These are phyloP conservation scores for Aspergillus aculeatus DNA, from an alignment of 2,329 filamentous ascomycete species.

Conservation along the genomic window DNA sequence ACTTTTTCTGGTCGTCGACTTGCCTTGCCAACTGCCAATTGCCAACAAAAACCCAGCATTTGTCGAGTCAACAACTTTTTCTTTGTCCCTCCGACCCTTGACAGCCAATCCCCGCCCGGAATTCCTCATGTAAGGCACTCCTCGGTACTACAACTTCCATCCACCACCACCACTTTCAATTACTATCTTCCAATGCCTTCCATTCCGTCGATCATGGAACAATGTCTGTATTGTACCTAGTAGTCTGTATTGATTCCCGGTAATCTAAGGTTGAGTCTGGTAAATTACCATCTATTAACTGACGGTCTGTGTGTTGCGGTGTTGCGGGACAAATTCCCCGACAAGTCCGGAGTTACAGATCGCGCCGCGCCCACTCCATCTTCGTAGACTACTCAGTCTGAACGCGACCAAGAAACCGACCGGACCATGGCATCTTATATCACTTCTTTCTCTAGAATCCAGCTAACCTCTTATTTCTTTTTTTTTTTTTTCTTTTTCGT, in stretches of 20 bases:
- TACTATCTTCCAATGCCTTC: neutral
- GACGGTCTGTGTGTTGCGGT: neutral
- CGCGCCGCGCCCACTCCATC: neutral
- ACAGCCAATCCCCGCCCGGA: too few relatives aligned
- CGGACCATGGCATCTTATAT: neutral
- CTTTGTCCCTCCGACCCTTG: too few relatives aligned
- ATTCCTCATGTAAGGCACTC: neutral
- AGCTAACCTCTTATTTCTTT: too few relatives aligned
- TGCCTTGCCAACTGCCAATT: neutral
- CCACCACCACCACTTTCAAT: too few relatives aligned
- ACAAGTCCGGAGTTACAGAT: neutral
- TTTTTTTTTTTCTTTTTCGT: too few relatives aligned
- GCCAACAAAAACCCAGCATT: neutral
- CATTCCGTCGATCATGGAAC: neutral
- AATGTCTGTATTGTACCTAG: too few relatives aligned
- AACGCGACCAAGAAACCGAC: neutral
- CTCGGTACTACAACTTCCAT: too few relatives aligned
- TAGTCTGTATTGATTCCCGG: too few relatives aligned
- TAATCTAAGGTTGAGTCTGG: too few relatives aligned
- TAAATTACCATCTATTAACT: too few relatives aligned
- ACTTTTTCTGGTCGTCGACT: constrained; percentile 1
- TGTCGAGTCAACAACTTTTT: constrained; percentile 5
- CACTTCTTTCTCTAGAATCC: neutral
- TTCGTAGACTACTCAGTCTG: neutral
- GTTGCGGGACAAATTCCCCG: neutral